Conservation (phyloP, 2,329 filamentous ascomycete species). For the Podosphaera xanthii region DNA sequence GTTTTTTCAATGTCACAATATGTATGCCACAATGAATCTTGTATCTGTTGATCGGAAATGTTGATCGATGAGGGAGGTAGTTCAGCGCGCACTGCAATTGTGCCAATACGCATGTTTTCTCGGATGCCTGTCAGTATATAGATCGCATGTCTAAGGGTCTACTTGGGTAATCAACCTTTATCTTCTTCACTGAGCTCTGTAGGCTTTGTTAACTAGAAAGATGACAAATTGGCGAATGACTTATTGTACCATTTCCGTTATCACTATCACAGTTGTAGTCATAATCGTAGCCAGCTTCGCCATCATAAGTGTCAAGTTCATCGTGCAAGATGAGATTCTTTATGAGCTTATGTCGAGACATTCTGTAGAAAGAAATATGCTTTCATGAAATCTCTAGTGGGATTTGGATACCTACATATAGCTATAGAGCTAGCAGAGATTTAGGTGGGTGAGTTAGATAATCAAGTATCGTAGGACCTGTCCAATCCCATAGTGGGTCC, state of each 20-base stretch:
- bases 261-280: constrained; percentile 18
- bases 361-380: constrained; percentile 6
- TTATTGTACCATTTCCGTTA: constrained; percentile 10
- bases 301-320: constrained; percentile 28
- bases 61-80: constrained; percentile 32
- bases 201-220: constrained; percentile 2
- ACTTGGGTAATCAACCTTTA: constrained; percentile 10
- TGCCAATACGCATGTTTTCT: constrained; percentile 40
- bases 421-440: too few relatives aligned
- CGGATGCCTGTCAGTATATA: constrained; percentile 6
- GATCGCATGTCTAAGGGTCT: not conserved
- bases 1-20: constrained; percentile 83
- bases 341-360: constrained; percentile 20
- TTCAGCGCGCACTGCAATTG: constrained; percentile 38
- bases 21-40: constrained; percentile 86
- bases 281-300: constrained; percentile 21
- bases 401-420: too few relatives aligned
- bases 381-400: not conserved
- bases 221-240: not conserved
- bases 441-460: too few relatives aligned
- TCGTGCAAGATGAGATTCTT: constrained; percentile 21
- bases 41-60: constrained; percentile 48
- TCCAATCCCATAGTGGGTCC: too few relatives aligned
- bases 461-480: too few relatives aligned
- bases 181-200: constrained; percentile 17